A percentile compares a stretch with the other conserved stretches of the same genome.
Conservation (phyloP, 352 stramenopile species). For the Globisporangium nunn region DNA sequence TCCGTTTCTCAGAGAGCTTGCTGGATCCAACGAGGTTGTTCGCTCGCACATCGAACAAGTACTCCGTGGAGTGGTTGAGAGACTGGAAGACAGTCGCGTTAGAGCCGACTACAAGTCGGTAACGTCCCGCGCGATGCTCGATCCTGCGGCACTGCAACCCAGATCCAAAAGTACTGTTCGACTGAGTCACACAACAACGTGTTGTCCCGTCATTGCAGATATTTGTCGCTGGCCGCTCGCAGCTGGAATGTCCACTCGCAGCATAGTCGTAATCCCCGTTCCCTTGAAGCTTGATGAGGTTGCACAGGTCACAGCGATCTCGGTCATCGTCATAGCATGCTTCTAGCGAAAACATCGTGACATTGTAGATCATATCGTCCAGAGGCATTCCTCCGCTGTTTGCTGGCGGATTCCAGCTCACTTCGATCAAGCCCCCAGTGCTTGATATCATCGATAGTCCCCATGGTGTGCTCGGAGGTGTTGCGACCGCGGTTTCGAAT, state of each 20-base stretch:
- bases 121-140: not conserved
- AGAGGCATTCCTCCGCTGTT: constrained; percentile 28
- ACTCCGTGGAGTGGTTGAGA: constrained; percentile 40
- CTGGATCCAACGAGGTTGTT: constrained; percentile 35
- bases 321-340: constrained; percentile 22
- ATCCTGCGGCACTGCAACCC: constrained; percentile 23
- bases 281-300: constrained; percentile 16
- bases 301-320: constrained; percentile 23
- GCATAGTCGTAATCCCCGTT: constrained; percentile 23
- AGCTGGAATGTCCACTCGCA: constrained; percentile 5
- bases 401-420: constrained; percentile 35
- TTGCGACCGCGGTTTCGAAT: constrained; percentile 29
- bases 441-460: constrained; percentile 18
- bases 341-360: constrained; percentile 20
- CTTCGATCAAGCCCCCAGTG: constrained; percentile 43
- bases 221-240: constrained; percentile 10
- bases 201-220: constrained; percentile 29
- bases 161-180: constrained; percentile 11
- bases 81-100: constrained; percentile 32
- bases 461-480: constrained; percentile 26
- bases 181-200: constrained; percentile 32
- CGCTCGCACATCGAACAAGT: constrained; percentile 46
- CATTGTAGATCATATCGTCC: constrained; percentile 38
- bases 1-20: constrained; percentile 17
- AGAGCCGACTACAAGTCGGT: constrained; percentile 20